Percentiles rank a stretch among this genome's conserved stretches.
Conservation (phyloP, 768 basidiomycete genomes). For the Phlegmacium glaucopus region DNA sequence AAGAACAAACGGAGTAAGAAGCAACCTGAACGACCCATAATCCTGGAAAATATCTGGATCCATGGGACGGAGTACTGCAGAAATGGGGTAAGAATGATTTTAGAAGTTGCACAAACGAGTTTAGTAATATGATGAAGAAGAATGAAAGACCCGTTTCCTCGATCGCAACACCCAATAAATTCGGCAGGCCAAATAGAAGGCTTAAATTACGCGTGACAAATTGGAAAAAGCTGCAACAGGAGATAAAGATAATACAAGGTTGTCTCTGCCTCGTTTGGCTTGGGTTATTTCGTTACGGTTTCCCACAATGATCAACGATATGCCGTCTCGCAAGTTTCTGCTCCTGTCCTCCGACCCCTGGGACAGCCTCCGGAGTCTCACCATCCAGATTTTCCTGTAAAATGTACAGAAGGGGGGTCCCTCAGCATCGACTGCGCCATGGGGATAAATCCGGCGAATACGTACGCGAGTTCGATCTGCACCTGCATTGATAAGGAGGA, state of each 20-base stretch:
- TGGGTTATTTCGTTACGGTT: constrained; percentile 24
- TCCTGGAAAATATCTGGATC: too few species aligned
- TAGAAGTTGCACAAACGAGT: not conserved
- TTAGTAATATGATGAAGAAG: not conserved
- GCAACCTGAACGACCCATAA: not conserved
- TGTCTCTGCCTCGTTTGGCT: not conserved
- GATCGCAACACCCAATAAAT: not conserved
- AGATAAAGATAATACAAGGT: not conserved
- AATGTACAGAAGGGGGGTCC: constrained; percentile 4
- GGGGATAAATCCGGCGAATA: constrained; percentile 15
- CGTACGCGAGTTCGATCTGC: constrained; percentile 87
- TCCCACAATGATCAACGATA: constrained; percentile 72
- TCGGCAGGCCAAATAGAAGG: not conserved
- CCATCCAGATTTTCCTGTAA: constrained; percentile 78
- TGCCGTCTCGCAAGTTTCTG: constrained; percentile 78
- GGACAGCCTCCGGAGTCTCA: constrained; percentile 82
- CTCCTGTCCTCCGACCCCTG: constrained; percentile 88
- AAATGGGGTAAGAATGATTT: not conserved
- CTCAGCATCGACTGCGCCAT: constrained; percentile 4
- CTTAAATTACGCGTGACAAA: not conserved
- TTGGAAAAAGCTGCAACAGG: not conserved
- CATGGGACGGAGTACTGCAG: not conserved
- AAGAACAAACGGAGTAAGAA: too few species aligned
- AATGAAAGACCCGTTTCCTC: not conserved
- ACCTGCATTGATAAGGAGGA: constrained; percentile 89